Evolutionary conservation across 2,329 filamentous ascomycete genomes (phyloP).

Genomic region (Parastagonospora nodorum): DNA sequence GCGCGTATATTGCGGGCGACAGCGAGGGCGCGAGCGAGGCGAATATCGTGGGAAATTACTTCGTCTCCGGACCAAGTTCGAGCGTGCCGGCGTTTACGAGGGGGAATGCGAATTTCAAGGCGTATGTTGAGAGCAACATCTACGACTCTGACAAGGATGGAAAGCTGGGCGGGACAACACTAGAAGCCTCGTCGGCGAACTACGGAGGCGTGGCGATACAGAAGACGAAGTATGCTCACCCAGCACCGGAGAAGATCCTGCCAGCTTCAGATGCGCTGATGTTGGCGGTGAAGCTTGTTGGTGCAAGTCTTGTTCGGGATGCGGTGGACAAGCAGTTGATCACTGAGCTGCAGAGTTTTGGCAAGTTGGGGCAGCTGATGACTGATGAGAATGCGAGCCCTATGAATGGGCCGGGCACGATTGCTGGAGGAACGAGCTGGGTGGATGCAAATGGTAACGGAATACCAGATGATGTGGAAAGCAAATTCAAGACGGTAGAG

Average conservation of each 20-base stretch:
- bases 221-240: conserved; percentile 50
- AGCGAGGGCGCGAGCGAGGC: conserved; percentile 54
- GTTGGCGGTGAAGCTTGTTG: conserved; percentile 49
- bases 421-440: conserved; percentile 47
- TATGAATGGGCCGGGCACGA: conserved; percentile 49
- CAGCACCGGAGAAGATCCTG: conserved; percentile 48
- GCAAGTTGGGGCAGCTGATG: conserved; percentile 53
- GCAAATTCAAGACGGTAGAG: conserved; percentile 54
- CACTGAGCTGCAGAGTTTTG: conserved; percentile 53
- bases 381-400: conserved; percentile 51
- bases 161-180: conserved; percentile 53
- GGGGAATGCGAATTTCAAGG: conserved; percentile 61
- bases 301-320: conserved; percentile 54
- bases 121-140: conserved; percentile 59
- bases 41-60: conserved; percentile 63
- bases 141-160: conserved; percentile 59
- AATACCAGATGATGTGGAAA: conserved; percentile 57
- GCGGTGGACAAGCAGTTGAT: conserved; percentile 51
- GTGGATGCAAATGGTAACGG: conserved; percentile 57
- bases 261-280: conserved; percentile 49
- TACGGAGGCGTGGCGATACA: conserved; percentile 56
- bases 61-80: conserved; percentile 60
- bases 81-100: conserved; percentile 58
- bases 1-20: conserved; percentile 61
- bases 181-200: conserved; percentile 51